Conservation (phyloP, 768 basidiomycete genomes). For the Boletus tomentosulus region DNA sequence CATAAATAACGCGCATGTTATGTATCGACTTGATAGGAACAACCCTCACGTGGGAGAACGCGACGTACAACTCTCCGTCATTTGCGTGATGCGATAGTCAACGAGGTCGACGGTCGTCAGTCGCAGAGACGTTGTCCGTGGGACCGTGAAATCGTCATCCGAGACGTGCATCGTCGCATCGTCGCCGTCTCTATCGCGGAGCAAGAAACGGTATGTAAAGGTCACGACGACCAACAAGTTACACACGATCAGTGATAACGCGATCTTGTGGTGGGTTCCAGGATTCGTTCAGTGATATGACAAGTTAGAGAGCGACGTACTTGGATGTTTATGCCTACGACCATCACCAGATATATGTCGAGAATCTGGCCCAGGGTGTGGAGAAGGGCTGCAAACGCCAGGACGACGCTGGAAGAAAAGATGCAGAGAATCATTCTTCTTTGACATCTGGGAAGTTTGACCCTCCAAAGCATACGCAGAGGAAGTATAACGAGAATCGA, state of each 20-base stretch:
- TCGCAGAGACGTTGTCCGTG: background rate
- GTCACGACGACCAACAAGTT: constrained; percentile 24
- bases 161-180: background rate
- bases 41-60: background rate
- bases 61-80: background rate
- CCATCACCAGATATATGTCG: background rate
- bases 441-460: constrained; percentile 18
- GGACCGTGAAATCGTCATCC: constrained; percentile 18
- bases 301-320: constrained; percentile 4
- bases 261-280: constrained; percentile 5
- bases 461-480: constrained; percentile 18
- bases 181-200: background rate
- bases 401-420: constrained; percentile 17
- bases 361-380: constrained; percentile 12
- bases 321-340: constrained; percentile 16
- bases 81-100: background rate
- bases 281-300: background rate
- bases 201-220: constrained; percentile 11
- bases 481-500: constrained; percentile 17
- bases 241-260: constrained; percentile 16
- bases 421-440: constrained; percentile 23
- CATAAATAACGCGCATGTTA: background rate
- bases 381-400: constrained; percentile 15
- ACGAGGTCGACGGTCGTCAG: constrained; percentile 11
- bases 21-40: background rate